Percentiles rank a stretch among this genome's conserved stretches.
Evolutionary conservation across 2,329 filamentous ascomycete genomes (phyloP).

Genomic region (Chrysoporthe austroafricana): DNA sequence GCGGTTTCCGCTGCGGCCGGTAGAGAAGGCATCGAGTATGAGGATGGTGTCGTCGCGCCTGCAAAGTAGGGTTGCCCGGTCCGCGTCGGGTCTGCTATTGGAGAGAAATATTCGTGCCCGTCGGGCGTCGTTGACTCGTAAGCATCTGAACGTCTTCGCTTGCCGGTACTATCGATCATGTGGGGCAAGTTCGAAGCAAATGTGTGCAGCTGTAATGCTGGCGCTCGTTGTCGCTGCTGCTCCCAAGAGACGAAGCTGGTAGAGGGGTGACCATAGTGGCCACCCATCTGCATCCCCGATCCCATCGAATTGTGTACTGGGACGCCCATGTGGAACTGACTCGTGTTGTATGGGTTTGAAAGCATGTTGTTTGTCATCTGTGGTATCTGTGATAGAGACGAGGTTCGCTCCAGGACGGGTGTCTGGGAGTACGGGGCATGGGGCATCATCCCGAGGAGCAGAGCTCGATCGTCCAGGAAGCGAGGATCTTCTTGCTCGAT

Average conservation of each 20-base stretch:
- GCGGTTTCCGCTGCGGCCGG: constrained; percentile 12
- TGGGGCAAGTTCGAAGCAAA: constrained; percentile 13
- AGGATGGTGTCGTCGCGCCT: constrained; percentile 18
- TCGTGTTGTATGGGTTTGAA: constrained; percentile 21
- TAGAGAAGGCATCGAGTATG: constrained; percentile 23
- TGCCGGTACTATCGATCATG: constrained; percentile 19
- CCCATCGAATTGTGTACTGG: constrained; percentile 17
- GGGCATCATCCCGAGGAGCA: constrained; percentile 22
- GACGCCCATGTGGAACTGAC: constrained; percentile 22
- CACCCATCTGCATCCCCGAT: constrained; percentile 14
- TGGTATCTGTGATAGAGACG: constrained; percentile 23
- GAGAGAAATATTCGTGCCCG: constrained; percentile 21
- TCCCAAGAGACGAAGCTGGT: constrained; percentile 19
- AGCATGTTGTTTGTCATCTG: constrained; percentile 22
- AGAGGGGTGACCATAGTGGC: constrained; percentile 15
- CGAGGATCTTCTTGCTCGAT: constrained; percentile 61
- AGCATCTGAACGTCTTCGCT: constrained; percentile 23
- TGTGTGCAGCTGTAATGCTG: constrained; percentile 16
- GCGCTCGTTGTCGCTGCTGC: constrained; percentile 19
- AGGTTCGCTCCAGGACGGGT: constrained; percentile 19
- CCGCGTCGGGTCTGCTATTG: constrained; percentile 15
- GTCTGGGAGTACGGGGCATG: constrained; percentile 10
- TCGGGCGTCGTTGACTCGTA: constrained; percentile 17
- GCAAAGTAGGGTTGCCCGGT: constrained; percentile 15
- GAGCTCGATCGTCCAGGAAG: constrained; percentile 28